Conservation (phyloP, 2,329 filamentous ascomycete genomes). For the Cryphonectria naterciae region DNA sequence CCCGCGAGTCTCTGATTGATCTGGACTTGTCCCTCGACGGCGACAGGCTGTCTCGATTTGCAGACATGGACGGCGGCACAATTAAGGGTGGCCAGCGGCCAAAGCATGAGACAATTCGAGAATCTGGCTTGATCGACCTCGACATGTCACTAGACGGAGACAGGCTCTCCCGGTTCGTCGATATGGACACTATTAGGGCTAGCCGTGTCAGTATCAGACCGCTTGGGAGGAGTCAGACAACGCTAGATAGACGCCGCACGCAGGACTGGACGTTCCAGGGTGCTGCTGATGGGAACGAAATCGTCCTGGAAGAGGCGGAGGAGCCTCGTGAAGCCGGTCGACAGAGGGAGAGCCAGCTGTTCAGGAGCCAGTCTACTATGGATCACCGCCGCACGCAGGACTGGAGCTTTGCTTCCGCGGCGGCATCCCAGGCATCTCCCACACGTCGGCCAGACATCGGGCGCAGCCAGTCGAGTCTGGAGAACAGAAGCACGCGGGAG, state of each 20-base stretch:
- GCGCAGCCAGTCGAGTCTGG: conserved; percentile 41
- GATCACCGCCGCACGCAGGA: conserved; percentile 29
- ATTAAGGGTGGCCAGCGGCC: conserved; percentile 22
- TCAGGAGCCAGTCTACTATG: conserved; percentile 28
- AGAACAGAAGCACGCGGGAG: conserved; percentile 59
- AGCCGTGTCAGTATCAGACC: conserved; percentile 52
- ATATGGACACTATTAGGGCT: conserved; percentile 62
- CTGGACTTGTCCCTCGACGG: conserved; percentile 60
- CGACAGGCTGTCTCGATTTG: conserved; percentile 60
- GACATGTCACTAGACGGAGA: conserved; percentile 62
- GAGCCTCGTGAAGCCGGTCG: conserved; percentile 8
- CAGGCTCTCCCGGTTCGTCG: conserved; percentile 61
- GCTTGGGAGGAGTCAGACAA: conserved; percentile 50
- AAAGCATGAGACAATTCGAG: conserved; percentile 24
- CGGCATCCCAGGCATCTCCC: conserved; percentile 7
- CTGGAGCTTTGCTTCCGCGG: conserved; percentile 27
- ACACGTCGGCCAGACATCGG: conserved; percentile 15
- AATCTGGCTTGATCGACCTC: conserved; percentile 58
- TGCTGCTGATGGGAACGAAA: conserved; percentile 2
- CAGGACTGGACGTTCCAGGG: conserved; percentile 29
- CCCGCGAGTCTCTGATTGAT: conserved; percentile 52
- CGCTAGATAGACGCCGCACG: conserved; percentile 40
- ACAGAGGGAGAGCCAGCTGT: conserved; percentile 27
- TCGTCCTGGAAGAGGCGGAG: conserved; percentile 9
- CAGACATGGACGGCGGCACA: conserved; percentile 53